Evolutionary conservation across 306 rosid species (phyloP), one percentile per base, ranked within the genome.

Genomic region (Luffa acutangula): DNA sequence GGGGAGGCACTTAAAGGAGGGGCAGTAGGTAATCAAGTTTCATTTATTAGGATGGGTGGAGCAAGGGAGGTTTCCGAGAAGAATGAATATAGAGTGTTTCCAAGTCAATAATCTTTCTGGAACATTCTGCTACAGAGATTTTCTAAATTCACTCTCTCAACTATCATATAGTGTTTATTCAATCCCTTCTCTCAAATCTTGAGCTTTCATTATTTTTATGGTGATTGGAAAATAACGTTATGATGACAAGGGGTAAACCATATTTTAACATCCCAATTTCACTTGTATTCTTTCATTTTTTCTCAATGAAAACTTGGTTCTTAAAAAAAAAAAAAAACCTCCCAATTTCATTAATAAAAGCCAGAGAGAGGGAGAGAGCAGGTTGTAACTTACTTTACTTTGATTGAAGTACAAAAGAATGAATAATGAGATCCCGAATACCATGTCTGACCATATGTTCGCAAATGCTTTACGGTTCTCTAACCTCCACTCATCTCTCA

Each of bases 401-500:
- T 89, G 92, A 85, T 92, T 95, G 89, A 89, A 85, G 92, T 85
- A 95, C 82, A 95, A 87, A 87, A 95, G 90, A 91, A 95, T 78
- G 86, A 95, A 95, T 74, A 90, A 81, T 64, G 98, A 89, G 90
- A 95, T 78, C 89, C 98, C 98, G 17, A 75, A 95, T 65, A 88
- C 85, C 87, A 88, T 70, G 84, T 95, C 98, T 59, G 98, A 95
- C 97, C 93, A 92, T 80, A 95, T 92, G 91, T 95, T 95, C 82
- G 98, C 98, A 86, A 95, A 95, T 84, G 92, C 97, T 81, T 83
- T 85, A 70, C 98, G 93, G 82, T 95, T 95, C 85, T 92, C 93
- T 48, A 91, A 81, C 85, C 98, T 92, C 97, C 93, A 85, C 84
- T 95, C 92, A 17, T 92, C 97, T 85, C 98, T 91, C 85, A 95